phyloP scores from a whole-genome alignment of 345 rosid genomes.

The Eucalyptus erythrocorys region DNA sequence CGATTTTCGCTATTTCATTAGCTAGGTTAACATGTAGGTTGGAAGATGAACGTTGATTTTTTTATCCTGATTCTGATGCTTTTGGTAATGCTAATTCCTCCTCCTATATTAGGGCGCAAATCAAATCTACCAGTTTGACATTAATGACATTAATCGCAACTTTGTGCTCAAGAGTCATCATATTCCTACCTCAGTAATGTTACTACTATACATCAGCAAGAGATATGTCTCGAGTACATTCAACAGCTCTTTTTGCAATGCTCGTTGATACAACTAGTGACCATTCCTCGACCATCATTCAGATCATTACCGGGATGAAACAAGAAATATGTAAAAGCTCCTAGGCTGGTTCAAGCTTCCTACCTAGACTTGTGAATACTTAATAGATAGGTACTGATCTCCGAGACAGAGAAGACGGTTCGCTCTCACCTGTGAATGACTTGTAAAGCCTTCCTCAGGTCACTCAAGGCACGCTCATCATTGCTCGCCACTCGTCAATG shows the following conservation, averaged over 20 bases:
- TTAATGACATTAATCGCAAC: neutral
- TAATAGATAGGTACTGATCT: neutral
- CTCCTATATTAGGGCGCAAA: neutral
- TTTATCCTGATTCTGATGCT: neutral
- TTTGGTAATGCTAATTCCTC: neutral
- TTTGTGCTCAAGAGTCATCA: neutral
- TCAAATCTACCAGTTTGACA: neutral
- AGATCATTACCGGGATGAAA: neutral
- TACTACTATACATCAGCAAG: neutral
- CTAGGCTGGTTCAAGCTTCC: neutral
- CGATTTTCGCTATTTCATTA: neutral
- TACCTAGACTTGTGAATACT: neutral
- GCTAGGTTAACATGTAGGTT: neutral
- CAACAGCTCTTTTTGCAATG: neutral
- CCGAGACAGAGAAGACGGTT: neutral
- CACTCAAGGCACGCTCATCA: slow-evolving; percentile 10
- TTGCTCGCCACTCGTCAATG: slow-evolving; percentile 47
- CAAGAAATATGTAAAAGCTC: neutral
- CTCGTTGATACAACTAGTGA: neutral
- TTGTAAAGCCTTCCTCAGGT: neutral
- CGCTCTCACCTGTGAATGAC: neutral
- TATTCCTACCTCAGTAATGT: neutral
- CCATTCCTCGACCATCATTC: neutral
- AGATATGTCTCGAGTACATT: neutral
- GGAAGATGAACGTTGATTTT: neutral